phyloP scores from a whole-genome alignment of 2,329 filamentous ascomycete species.

The Fusarium sp. region DNA sequence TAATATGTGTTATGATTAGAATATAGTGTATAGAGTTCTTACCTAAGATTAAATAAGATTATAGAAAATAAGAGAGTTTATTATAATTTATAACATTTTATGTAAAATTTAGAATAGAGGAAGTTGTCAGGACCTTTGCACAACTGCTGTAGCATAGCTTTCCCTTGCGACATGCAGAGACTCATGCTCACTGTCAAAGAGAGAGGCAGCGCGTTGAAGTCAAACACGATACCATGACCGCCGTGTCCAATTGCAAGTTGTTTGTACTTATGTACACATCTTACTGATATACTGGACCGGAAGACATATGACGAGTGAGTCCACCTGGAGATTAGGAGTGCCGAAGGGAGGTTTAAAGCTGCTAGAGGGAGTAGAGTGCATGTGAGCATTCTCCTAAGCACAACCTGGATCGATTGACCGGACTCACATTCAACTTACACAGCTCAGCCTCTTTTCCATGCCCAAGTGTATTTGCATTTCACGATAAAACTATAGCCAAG shows the following conservation, averaged over 20 bases:
- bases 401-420: fast-evolving
- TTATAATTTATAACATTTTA: no score
- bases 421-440: conserved; percentile 67
- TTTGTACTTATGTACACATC: conserved; percentile 24
- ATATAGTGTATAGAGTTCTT: no score
- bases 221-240: conserved; percentile 53
- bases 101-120: no score
- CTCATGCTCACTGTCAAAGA: conserved; percentile 66
- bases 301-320: conserved; percentile 67
- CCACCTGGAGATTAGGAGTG: conserved; percentile 63
- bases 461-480: not conserved
- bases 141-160: no score
- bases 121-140: no score
- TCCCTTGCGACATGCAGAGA: conserved; percentile 58
- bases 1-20: no score
- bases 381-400: conserved; percentile 45
- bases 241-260: conserved; percentile 57
- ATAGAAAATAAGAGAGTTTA: no score
- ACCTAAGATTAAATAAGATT: no score
- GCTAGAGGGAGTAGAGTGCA: conserved; percentile 65
- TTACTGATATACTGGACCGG: conserved; percentile 47
- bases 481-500: not conserved
- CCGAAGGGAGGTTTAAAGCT: conserved; percentile 66
- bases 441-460: conserved; percentile 57
- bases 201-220: conserved; percentile 67